phyloP scores from a whole-genome alignment of 257 asterid species.

The Scutellaria baicalensis region DNA sequence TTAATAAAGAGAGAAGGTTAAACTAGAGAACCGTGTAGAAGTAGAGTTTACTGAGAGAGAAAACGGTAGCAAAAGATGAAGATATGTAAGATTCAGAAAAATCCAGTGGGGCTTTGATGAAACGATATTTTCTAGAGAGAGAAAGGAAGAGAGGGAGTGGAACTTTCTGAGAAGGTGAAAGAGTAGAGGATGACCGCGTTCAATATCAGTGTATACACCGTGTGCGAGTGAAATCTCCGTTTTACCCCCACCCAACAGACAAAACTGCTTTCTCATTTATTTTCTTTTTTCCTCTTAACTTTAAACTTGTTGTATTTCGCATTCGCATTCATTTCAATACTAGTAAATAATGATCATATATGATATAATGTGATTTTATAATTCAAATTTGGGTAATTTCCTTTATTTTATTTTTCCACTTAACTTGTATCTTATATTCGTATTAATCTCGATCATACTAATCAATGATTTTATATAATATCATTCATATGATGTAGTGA shows the following conservation, averaged over 20 bases:
- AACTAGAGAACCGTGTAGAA: background rate
- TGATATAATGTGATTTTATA: too few relatives aligned
- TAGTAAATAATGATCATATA: too few relatives aligned
- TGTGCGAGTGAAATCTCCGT: slow-evolving; percentile 16
- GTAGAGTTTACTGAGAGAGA: slow-evolving; percentile 5
- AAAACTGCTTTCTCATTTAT: background rate
- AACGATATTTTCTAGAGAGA: slow-evolving; percentile 6
- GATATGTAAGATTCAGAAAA: slow-evolving; percentile 26
- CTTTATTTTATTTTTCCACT: too few relatives aligned
- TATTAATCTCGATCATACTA: too few relatives aligned
- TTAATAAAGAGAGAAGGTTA: background rate
- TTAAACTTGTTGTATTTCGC: too few relatives aligned
- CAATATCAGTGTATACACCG: slow-evolving; percentile 52
- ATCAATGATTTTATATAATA: too few relatives aligned
- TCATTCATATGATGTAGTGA: too few relatives aligned
- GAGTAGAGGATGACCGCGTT: slow-evolving; percentile 29
- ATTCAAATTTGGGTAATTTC: too few relatives aligned
- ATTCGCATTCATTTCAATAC: too few relatives aligned
- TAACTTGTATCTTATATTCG: too few relatives aligned
- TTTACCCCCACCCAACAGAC: slow-evolving; percentile 13
- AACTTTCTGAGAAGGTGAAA: slow-evolving; percentile 28
- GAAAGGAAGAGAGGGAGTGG: slow-evolving; percentile 8
- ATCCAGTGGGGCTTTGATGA: slow-evolving; percentile 33
- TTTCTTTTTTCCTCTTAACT: too few relatives aligned
- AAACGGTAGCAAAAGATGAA: background rate